Conservation (phyloP, 768 basidiomycete species). For the Fomitopsis pulvina region DNA sequence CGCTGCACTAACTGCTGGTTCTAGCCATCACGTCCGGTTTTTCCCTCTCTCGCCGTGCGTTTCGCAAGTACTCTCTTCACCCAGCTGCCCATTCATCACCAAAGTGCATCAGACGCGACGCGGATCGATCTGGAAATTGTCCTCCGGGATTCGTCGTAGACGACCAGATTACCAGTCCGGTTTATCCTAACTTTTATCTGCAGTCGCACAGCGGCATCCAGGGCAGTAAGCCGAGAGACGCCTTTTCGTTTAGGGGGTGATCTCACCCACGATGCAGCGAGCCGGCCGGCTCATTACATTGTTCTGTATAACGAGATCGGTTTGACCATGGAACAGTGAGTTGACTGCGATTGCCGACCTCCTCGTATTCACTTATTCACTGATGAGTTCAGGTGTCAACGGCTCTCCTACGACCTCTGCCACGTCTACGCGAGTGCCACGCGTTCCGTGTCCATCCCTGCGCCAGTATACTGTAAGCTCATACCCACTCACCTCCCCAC, state of each 20-base stretch:
- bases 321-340: constrained; percentile 21
- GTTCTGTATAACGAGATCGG: constrained; percentile 35
- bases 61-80: not conserved
- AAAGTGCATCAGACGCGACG: constrained; percentile 11
- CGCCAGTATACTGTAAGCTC: constrained; percentile 53
- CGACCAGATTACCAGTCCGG: constrained; percentile 38
- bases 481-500: not conserved
- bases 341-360: not conserved
- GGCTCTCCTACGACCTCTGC: constrained; percentile 43
- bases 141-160: constrained; percentile 46
- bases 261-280: constrained; percentile 29
- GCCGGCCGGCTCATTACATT: constrained; percentile 52
- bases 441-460: constrained; percentile 51
- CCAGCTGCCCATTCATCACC: not conserved
- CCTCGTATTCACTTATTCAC: not conserved
- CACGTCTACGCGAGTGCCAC: constrained; percentile 50
- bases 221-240: constrained; percentile 25
- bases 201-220: constrained; percentile 50
- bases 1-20: not conserved
- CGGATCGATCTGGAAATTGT: constrained; percentile 43
- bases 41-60: constrained; percentile 28
- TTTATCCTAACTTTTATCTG: constrained; percentile 45
- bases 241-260: not conserved
- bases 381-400: constrained; percentile 34
- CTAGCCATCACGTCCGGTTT: constrained; percentile 49